Base-by-base conservation (phyloP, 2,329 filamentous ascomycete genomes). In the Lizonia empirigonia region DNA sequence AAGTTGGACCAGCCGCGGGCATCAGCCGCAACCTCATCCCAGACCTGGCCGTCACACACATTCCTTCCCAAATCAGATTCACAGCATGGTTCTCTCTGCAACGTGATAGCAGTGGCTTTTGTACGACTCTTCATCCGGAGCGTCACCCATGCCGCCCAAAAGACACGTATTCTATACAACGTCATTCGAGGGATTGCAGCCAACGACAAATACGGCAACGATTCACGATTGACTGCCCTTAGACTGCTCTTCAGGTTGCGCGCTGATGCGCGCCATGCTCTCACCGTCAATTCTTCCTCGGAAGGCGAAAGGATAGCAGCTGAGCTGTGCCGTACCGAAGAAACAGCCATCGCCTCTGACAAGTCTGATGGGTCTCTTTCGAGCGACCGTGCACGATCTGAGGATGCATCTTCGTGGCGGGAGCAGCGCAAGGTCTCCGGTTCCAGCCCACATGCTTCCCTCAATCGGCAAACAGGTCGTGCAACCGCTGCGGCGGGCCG, bases 261-360 rank as follows among this genome's bases (percentile, higher is more conserved):
- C 51, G 90, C 91, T 18, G 91, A 96, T 72, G 90, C 88, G 69
- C 85, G 88, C 8, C 85, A 92, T 59, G 83, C 86, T 35, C 82
- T 97, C 4, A 90, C 88, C 50, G 77, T 96, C 44, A 85, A 85
- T 7, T 75, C 83, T 26, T 82, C 84, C 23, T 84, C 87, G 1
- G 90, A 96, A 68, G 88, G 85, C 22, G 84, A 87, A 58, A 85
- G 84, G 44, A 77, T 96, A 19, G 90, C 91, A 22, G 81, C 85
- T 13, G 81, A 87, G 6, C 76, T 96, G 8, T 87, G 85, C 60
- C 85, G 91, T 29, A 85, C 82, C 5, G 66, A 78, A 20, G 81
- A 82, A 38, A 79, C 79, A 7, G 74, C 78, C 16, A 71, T 77
- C n/a, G 70, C 74, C 50, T 70, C 75, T 32, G 72, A 77, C 34